Evolutionary conservation across 129 eudicot genomes (phyloP).

Genomic region (Arctium lappa): DNA sequence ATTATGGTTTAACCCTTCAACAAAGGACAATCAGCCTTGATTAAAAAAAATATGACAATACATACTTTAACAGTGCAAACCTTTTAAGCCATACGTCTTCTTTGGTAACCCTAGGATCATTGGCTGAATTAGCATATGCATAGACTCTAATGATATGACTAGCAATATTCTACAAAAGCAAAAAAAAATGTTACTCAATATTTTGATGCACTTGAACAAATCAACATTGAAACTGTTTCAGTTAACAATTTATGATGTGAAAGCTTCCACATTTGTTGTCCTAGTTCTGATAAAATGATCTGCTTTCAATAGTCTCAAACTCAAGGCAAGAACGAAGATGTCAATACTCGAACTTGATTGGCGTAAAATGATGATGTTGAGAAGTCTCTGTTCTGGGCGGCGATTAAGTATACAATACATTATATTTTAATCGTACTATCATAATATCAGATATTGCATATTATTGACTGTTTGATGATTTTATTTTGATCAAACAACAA

Average conservation of each 20-base stretch:
- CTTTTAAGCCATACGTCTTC: slow-evolving; percentile 93
- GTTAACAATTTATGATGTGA: neutral
- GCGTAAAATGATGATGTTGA: no score
- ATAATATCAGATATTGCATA: no score
- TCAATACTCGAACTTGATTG: no score
- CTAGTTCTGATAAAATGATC: neutral
- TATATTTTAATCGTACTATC: no score
- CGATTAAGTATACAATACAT: no score
- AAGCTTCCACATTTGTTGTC: neutral
- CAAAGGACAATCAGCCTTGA: neutral
- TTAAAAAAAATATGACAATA: neutral
- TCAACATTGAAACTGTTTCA: neutral
- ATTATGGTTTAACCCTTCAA: slow-evolving; percentile 6
- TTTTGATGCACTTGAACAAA: neutral
- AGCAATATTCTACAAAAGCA: slow-evolving; percentile 65
- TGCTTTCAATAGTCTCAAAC: neutral
- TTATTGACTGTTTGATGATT: no score
- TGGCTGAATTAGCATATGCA: slow-evolving; percentile 71
- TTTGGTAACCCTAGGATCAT: slow-evolving; percentile 54
- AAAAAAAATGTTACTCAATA: slow-evolving; percentile 8
- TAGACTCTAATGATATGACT: slow-evolving; percentile 83
- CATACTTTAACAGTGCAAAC: slow-evolving; percentile 27
- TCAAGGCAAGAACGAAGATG: neutral
- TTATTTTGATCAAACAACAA: no score
- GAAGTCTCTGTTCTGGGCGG: no score